These are phyloP conservation scores for Thalassiosira mediterranea DNA, from an alignment of 352 stramenopile genomes.

Conservation along the genomic window DNA sequence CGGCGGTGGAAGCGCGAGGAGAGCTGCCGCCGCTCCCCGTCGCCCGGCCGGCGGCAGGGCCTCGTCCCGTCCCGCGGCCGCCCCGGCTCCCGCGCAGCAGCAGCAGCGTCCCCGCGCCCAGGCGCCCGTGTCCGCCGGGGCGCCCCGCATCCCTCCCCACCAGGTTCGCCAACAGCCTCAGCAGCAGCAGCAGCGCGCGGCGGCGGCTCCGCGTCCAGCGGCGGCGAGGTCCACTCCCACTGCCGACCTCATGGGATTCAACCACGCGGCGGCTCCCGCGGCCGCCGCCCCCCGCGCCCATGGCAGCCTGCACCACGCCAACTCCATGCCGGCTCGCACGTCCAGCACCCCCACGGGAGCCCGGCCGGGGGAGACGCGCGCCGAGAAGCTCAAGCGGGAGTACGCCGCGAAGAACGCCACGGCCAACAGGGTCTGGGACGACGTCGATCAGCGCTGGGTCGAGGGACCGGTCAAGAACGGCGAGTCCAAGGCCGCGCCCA, in stretches of 20 bases:
- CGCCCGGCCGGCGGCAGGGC: neutral
- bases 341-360: slow-evolving; percentile 24
- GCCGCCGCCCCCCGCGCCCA: slow-evolving; percentile 28
- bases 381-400: slow-evolving; percentile 75
- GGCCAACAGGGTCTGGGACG: slow-evolving; percentile 78
- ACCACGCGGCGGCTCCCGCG: slow-evolving; percentile 6
- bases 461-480: slow-evolving; percentile 56
- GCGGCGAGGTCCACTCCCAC: slow-evolving; percentile 13
- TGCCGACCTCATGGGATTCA: slow-evolving; percentile 70
- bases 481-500: slow-evolving; percentile 9
- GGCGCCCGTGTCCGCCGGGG: slow-evolving; percentile 16
- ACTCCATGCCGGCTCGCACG: slow-evolving; percentile 31
- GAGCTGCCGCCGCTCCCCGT: neutral
- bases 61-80: neutral
- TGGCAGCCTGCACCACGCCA: slow-evolving; percentile 27
- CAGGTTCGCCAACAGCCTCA: slow-evolving; percentile 16
- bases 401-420: slow-evolving; percentile 58
- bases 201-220: neutral
- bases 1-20: slow-evolving; percentile 19
- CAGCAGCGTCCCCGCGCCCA: slow-evolving; percentile 9
- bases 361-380: slow-evolving; percentile 62
- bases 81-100: slow-evolving; percentile 10
- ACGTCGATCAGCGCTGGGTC: slow-evolving; percentile 81
- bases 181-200: slow-evolving; percentile 3
- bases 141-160: slow-evolving; percentile 10